These are phyloP conservation scores for Rasamsonia emersonii DNA, from an alignment of 2,329 filamentous ascomycete genomes.

Conservation along the genomic window DNA sequence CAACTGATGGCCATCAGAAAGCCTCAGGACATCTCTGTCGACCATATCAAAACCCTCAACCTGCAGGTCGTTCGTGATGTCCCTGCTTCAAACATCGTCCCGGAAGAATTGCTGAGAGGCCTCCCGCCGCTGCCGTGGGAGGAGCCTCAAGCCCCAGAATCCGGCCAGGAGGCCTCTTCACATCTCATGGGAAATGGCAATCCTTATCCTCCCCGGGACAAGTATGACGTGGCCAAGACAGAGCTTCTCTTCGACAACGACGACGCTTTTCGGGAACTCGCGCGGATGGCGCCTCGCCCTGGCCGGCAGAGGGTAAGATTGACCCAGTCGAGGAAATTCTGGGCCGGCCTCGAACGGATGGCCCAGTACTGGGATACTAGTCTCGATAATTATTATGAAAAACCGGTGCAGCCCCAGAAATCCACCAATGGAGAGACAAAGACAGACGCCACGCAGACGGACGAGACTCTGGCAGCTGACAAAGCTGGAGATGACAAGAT, in stretches of 20 bases:
- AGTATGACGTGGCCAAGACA: conserved; percentile 39
- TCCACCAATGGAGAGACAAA: conserved; percentile 8
- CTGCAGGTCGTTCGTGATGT: conserved; percentile 30
- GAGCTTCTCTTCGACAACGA: conserved; percentile 50
- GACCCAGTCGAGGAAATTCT: conserved; percentile 52
- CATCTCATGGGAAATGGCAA: conserved; percentile 41
- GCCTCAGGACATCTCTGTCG: conserved; percentile 31
- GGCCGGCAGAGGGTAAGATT: conserved; percentile 42
- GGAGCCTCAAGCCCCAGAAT: conserved; percentile 4
- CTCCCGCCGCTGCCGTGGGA: conserved; percentile 33
- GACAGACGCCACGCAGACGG: conserved; percentile 12
- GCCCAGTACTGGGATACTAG: conserved; percentile 56
- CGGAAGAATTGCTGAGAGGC: conserved; percentile 22
- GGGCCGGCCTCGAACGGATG: conserved; percentile 50
- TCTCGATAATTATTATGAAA: conserved; percentile 47
- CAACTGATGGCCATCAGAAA: conserved; percentile 36
- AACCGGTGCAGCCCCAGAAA: conserved; percentile 19
- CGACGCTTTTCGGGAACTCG: conserved; percentile 49
- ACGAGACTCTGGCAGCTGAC: conserved; percentile 15
- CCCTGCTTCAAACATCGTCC: conserved; percentile 26
- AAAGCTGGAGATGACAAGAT: conserved; percentile 11
- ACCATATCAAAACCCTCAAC: conserved; percentile 34
- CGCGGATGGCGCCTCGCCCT: conserved; percentile 37
- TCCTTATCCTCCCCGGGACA: conserved; percentile 38
- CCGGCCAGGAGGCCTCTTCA: conserved; percentile 18